A percentile compares a stretch with the other conserved stretches of the same genome.
These are phyloP conservation scores for Barnettozyma salicaria DNA, from an alignment of 805 yeast genomes.

Conservation along the genomic window DNA sequence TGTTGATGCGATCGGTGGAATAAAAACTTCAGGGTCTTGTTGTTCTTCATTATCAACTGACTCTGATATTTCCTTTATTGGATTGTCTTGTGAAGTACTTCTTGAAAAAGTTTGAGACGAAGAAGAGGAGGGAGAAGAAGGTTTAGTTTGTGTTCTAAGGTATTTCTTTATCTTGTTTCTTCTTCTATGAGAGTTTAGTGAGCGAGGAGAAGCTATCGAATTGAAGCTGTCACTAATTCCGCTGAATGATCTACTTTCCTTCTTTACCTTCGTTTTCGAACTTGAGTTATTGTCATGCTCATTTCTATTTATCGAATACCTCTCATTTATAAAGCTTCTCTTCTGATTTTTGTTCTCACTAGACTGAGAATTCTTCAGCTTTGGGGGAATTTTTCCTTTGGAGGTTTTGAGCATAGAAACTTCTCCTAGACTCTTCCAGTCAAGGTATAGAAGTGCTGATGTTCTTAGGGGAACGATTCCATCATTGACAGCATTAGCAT, in stretches of 20 bases:
- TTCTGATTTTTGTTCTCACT: too few species aligned
- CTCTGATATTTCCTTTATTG: slow-evolving; percentile 1
- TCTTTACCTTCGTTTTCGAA: too few species aligned
- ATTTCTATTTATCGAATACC: too few species aligned
- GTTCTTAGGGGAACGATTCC: slow-evolving; percentile 96
- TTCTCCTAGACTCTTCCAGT: slow-evolving; percentile 67
- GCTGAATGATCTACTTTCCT: too few species aligned
- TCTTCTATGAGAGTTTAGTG: slow-evolving; percentile 5
- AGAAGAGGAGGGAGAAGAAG: slow-evolving; percentile 8
- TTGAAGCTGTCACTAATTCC: too few species aligned
- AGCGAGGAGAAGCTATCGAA: background rate
- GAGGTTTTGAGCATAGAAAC: slow-evolving; percentile 27
- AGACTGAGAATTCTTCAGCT: background rate
- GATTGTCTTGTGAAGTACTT: too few species aligned
- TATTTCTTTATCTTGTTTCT: slow-evolving; percentile 18
- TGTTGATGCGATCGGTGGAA: slow-evolving; percentile 71
- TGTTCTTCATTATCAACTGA: slow-evolving; percentile 13
- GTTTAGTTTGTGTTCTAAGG: slow-evolving; percentile 22
- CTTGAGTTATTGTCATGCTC: too few species aligned
- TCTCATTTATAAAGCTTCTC: too few species aligned
- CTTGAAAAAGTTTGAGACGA: background rate
- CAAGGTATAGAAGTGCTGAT: slow-evolving; percentile 76
- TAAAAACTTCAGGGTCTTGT: slow-evolving; percentile 26
- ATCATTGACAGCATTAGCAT: slow-evolving; percentile 87
- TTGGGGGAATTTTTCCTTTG: background rate